A percentile compares a stretch with the other conserved stretches of the same genome.
phyloP scores from a whole-genome alignment of 371 early-diverging fungal species.

The Mucor racemosus region DNA sequence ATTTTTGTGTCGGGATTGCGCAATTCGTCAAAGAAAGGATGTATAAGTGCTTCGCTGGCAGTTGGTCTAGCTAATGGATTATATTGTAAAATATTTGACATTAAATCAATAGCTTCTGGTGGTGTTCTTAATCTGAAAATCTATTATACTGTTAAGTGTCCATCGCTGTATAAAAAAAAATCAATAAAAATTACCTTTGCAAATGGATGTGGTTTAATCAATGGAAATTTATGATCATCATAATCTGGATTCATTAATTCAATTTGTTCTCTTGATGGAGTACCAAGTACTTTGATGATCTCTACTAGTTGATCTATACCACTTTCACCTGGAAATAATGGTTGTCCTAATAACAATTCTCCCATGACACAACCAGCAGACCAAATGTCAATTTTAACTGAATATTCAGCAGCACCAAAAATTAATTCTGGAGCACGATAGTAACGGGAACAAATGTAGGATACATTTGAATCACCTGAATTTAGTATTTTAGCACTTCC shows the following conservation, averaged over 20 bases:
- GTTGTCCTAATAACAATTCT: constrained; percentile 92
- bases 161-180: not conserved
- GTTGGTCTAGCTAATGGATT: constrained; percentile 91
- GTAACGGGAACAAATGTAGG: constrained; percentile 96
- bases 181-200: constrained; percentile 52
- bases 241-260: constrained; percentile 93
- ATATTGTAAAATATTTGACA: constrained; percentile 91
- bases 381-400: constrained; percentile 93
- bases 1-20: constrained; percentile 85
- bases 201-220: constrained; percentile 90
- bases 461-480: constrained; percentile 90
- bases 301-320: constrained; percentile 98
- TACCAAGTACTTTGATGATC: constrained; percentile 98
- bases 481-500: constrained; percentile 94
- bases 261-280: constrained; percentile 94
- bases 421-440: constrained; percentile 97
- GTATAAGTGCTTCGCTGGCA: constrained; percentile 93
- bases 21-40: constrained; percentile 97
- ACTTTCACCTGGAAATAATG: constrained; percentile 96
- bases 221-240: constrained; percentile 94
- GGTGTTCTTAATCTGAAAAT: constrained; percentile 52
- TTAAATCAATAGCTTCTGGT: constrained; percentile 88
- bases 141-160: not conserved
- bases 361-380: constrained; percentile 97
- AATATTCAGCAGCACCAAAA: constrained; percentile 91